Evolutionary conservation across 805 yeast genomes (phyloP).

Genomic region (Saccharomyces jurei): DNA sequence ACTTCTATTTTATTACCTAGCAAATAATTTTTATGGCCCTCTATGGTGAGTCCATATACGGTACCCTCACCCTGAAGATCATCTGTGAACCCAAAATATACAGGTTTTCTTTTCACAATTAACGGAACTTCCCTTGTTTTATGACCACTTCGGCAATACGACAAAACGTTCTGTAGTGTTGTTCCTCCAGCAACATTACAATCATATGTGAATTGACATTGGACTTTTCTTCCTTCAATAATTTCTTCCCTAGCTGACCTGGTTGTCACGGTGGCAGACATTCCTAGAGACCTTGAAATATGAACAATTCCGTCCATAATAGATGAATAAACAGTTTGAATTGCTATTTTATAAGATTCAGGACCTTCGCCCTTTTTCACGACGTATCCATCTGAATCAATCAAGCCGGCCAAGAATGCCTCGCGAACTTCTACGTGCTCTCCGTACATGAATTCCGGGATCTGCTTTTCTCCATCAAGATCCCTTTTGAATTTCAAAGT

Average conservation of each 20-base stretch:
- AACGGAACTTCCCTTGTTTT: slow-evolving; percentile 13
- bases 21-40: slow-evolving; percentile 13
- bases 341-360: slow-evolving; percentile 21
- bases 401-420: slow-evolving; percentile 37
- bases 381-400: slow-evolving; percentile 35
- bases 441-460: slow-evolving; percentile 31
- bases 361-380: slow-evolving; percentile 11
- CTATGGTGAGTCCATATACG: slow-evolving; percentile 15
- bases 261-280: slow-evolving; percentile 29
- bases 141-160: slow-evolving; percentile 22
- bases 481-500: slow-evolving; percentile 19
- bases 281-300: slow-evolving; percentile 39
- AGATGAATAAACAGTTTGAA: slow-evolving; percentile 28
- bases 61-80: slow-evolving; percentile 13
- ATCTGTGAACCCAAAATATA: slow-evolving; percentile 17
- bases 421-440: slow-evolving; percentile 38
- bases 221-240: slow-evolving; percentile 16
- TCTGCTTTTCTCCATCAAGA: slow-evolving; percentile 21
- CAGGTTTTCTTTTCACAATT: slow-evolving; percentile 12
- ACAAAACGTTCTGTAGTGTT: slow-evolving; percentile 19
- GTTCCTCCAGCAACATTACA: slow-evolving; percentile 18
- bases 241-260: slow-evolving; percentile 19
- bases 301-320: slow-evolving; percentile 32
- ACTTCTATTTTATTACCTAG: slow-evolving; percentile 20
- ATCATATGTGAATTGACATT: slow-evolving; percentile 22